These are phyloP conservation scores for Dillenia suffruticosa DNA, from an alignment of 164 flowering plant genomes.

Conservation along the genomic window DNA sequence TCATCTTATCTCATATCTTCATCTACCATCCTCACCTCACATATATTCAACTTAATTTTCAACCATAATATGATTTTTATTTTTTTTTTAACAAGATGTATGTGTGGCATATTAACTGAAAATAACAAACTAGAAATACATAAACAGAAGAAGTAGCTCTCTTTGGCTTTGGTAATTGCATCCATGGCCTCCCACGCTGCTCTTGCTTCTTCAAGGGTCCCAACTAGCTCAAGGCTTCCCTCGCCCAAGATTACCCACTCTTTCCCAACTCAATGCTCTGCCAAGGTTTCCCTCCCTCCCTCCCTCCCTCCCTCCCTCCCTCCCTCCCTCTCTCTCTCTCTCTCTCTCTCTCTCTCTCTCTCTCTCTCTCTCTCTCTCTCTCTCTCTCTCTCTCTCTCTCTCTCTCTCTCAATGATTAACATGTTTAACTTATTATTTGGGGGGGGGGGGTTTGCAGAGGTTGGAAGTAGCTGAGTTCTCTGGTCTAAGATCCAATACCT, in stretches of 20 bases:
- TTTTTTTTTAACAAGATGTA: neutral
- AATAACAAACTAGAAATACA: conserved; percentile 9
- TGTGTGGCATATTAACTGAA: neutral
- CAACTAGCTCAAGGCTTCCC: conserved; percentile 53
- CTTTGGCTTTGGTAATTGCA: conserved; percentile 33
- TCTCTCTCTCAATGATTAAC: neutral
- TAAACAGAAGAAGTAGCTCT: conserved; percentile 7
- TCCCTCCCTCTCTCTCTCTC: neutral
- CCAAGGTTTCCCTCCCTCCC: conserved; percentile 41
- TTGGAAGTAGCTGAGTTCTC: conserved; percentile 67
- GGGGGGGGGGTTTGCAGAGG: conserved; percentile 36
- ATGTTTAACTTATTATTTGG: neutral
- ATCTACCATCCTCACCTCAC: conserved; percentile 40
- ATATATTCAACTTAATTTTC: conserved; percentile 15
- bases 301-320: neutral
- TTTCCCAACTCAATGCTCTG: conserved; percentile 57
- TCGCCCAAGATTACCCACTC: conserved; percentile 46
- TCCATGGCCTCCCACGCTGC: conserved; percentile 94
- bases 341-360: neutral
- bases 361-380: neutral
- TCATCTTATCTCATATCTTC: conserved; percentile 39
- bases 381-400: neutral
- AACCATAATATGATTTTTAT: conserved; percentile 26
- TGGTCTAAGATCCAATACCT: conserved; percentile 58
- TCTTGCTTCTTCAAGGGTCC: conserved; percentile 83